Conservation (phyloP, 768 basidiomycete genomes). For the Mycena sanguinolenta region DNA sequence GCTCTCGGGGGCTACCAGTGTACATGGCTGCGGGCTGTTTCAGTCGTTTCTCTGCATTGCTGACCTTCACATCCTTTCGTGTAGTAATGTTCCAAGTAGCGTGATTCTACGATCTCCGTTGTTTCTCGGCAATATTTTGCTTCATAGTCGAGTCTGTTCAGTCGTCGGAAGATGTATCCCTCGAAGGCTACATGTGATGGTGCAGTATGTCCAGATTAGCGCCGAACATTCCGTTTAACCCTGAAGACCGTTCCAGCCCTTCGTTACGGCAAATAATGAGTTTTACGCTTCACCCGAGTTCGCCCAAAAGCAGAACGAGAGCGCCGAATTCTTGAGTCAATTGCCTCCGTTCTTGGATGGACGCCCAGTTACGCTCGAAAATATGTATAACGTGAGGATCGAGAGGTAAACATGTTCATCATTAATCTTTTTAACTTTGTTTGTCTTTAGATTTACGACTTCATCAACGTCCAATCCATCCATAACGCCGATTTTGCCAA, state of each 20-base stretch:
- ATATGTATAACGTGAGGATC: conserved; percentile 54
- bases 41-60: not conserved
- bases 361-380: conserved; percentile 63
- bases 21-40: too few relatives aligned
- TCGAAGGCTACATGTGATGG: conserved; percentile 81
- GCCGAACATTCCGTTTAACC: not conserved
- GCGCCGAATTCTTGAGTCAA: conserved; percentile 60
- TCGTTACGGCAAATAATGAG: conserved; percentile 57
- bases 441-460: conserved; percentile 71
- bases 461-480: conserved; percentile 78
- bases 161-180: conserved; percentile 68
- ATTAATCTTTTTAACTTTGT: not conserved
- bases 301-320: conserved; percentile 57
- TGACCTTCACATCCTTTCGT: not conserved
- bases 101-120: conserved; percentile 31
- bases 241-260: conserved; percentile 53
- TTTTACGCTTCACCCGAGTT: conserved; percentile 72
- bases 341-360: conserved; percentile 69
- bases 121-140: conserved; percentile 20
- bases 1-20: conserved; percentile 77
- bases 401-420: too few relatives aligned
- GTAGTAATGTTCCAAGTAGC: conserved; percentile 57
- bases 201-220: conserved; percentile 53
- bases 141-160: conserved; percentile 75
- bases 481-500: conserved; percentile 71